phyloP scores from a whole-genome alignment of 2,329 filamentous ascomycete species.

The Pestalotiopsis sp. region DNA sequence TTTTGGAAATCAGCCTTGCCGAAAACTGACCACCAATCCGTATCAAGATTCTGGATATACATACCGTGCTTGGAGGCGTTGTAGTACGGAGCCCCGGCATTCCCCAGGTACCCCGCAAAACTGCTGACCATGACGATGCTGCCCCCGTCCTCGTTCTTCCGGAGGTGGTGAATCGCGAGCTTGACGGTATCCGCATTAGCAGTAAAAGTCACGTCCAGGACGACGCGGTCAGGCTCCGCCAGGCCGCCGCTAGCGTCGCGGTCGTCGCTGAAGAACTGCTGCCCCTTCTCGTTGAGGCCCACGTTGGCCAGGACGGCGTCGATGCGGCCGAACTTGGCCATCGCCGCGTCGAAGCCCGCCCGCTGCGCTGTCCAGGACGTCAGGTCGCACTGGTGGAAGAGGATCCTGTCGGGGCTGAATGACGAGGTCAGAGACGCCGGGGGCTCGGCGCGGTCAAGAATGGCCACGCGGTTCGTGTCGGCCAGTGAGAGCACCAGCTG shows the following conservation, averaged over 20 bases:
- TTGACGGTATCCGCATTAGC: conserved; percentile 52
- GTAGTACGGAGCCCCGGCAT: conserved; percentile 4
- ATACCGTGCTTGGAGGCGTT: conserved; percentile 5
- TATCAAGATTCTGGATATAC: background rate
- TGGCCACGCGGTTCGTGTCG: conserved; percentile 36
- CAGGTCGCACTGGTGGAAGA: conserved; percentile 43
- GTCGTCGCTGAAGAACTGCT: conserved; percentile 46
- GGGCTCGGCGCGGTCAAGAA: conserved; percentile 46
- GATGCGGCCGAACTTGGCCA: conserved; percentile 70
- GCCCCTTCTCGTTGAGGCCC: conserved; percentile 49
- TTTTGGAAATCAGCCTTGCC: too few species aligned
- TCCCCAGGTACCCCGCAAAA: conserved; percentile 10
- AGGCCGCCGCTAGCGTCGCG: conserved; percentile 52
- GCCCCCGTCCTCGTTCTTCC: conserved; percentile 46
- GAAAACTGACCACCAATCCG: too few species aligned
- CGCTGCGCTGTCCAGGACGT: conserved; percentile 52
- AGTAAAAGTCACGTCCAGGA: conserved; percentile 52
- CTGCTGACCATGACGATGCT: conserved; percentile 45
- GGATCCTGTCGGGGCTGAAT: conserved; percentile 38
- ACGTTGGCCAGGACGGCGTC: conserved; percentile 74
- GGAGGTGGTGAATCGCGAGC: conserved; percentile 53
- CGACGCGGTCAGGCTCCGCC: conserved; percentile 43
- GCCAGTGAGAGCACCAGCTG: conserved; percentile 50
- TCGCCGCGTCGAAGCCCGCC: conserved; percentile 53
- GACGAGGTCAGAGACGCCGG: conserved; percentile 31